Evolutionary conservation across 1,284 basidiomycete genomes (phyloP).

Genomic region (Sparassis latifolia): DNA sequence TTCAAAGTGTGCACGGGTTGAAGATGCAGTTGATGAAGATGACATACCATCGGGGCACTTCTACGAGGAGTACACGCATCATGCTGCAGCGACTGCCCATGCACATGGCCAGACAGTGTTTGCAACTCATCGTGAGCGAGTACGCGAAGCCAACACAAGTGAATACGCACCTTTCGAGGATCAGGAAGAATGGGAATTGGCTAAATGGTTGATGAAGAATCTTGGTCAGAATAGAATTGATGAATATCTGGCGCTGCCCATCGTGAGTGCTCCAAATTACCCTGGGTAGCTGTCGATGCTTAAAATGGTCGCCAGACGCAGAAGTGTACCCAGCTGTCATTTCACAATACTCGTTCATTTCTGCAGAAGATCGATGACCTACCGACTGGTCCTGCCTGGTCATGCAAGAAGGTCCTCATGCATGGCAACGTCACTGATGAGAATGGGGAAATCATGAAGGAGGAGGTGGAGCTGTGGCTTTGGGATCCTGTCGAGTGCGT

Average conservation of each 20-base stretch:
- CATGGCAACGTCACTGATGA: conserved; percentile 14
- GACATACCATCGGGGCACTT: not conserved
- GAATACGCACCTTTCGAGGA: conserved; percentile 1
- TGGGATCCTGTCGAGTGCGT: conserved; percentile 25
- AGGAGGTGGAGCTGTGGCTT: conserved; percentile 24
- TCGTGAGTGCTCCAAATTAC: conserved; percentile 8
- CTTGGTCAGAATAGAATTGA: conserved; percentile 16
- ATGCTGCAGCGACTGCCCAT: not conserved
- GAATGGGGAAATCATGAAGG: conserved; percentile 7
- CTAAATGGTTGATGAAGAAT: conserved; percentile 14
- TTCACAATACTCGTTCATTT: conserved; percentile 13
- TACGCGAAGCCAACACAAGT: not conserved
- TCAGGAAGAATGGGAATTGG: conserved; percentile 18
- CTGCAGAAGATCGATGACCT: conserved; percentile 14
- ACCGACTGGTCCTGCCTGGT: conserved; percentile 15
- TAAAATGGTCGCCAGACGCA: conserved; percentile 6
- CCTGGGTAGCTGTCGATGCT: not conserved
- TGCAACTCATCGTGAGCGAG: not conserved
- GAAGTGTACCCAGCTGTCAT: conserved; percentile 8
- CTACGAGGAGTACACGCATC: not conserved
- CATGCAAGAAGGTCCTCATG: conserved; percentile 10
- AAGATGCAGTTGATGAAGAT: not conserved
- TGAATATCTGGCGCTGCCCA: conserved; percentile 17
- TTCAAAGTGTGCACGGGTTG: not conserved
- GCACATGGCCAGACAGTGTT: not conserved